Evolutionary conservation across 169 alveolate species (phyloP), one percentile per base, ranked within the genome.

Genomic region (Babesia caballi): DNA sequence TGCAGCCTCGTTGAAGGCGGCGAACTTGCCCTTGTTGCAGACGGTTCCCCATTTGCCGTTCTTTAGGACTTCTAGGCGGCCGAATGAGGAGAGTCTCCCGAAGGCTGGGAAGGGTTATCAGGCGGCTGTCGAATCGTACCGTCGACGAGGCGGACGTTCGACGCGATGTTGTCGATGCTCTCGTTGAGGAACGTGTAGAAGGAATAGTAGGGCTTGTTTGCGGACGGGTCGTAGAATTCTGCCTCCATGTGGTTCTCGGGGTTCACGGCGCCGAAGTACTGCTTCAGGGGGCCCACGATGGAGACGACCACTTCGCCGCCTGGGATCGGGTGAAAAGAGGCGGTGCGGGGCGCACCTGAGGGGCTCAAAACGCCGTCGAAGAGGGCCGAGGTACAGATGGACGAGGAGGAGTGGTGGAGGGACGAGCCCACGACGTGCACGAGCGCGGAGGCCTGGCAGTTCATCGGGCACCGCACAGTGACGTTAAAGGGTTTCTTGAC

Each of bases 331-430:
- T 8, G 8, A 0, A 9, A 28, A 21, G 19, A 38, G 40, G 4
- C 14, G 44, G n/a, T 12, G 15, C 7, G 14, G 4, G n/a, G 19
- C 56, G 17, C 60, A 81, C 88, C 93, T 47, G 91, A 81, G 12
- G 93, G 93, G n/a, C 93, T 67, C 21, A 92, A 44, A 19, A 92
- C 91, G 11, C 94, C 94, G 69, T 94, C 97, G 66, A 70, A 89
- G 21, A 93, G 59, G 19, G 97, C 96, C 2, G 97, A 74, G 27
- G 92, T 81, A 50, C 97, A 94, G 32, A 94, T 91, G 21, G 97
- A 92, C 2, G 96, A 65, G 36, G 95, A 83, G 5, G 95, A 76
- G 25, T 97, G 93, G 83, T 91, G 95, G 33, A 91, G 58, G 25
- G 94, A 87, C 21, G 94, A 85, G 14, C 95, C 95, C 71, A 84